Evolutionary conservation across 1,284 basidiomycete species (phyloP).

Genomic region (Naganishia cerealis): DNA sequence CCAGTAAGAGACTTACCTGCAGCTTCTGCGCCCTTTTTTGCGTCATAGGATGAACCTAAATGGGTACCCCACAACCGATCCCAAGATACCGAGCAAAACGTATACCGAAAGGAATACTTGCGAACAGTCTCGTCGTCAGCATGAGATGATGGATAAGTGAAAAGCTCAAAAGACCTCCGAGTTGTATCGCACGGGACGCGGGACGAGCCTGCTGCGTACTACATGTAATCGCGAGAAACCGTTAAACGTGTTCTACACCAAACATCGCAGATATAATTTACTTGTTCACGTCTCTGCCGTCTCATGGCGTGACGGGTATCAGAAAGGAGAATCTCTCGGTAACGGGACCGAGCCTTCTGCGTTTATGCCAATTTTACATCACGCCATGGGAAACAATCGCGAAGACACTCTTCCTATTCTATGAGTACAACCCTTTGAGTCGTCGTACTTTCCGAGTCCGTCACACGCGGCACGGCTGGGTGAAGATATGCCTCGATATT

Average conservation of each 20-base stretch:
- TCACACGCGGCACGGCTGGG: neutral
- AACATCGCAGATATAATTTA: no score
- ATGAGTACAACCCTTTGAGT: constrained; percentile 20
- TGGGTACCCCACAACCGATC: constrained; percentile 74
- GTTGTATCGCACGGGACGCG: constrained; percentile 7
- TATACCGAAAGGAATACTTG: constrained; percentile 66
- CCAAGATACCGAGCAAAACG: constrained; percentile 64
- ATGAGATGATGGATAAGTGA: neutral
- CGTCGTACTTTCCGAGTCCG: constrained; percentile 5
- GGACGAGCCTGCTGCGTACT: no score
- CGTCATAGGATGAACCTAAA: constrained; percentile 74
- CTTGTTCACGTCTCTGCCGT: no score
- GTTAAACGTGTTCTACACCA: no score
- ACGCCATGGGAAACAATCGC: constrained; percentile 6
- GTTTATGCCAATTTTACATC: constrained; percentile 30
- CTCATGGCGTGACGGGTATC: no score
- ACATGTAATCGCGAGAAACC: no score
- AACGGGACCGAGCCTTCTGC: neutral
- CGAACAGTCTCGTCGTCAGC: constrained; percentile 8
- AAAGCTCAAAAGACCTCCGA: neutral
- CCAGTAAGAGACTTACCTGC: neutral
- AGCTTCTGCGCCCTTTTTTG: neutral
- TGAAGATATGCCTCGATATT: constrained; percentile 4
- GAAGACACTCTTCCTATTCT: constrained; percentile 12
- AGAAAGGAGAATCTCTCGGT: neutral